phyloP scores from a whole-genome alignment of 306 rosid genomes.

The Crataegus laevigata region DNA sequence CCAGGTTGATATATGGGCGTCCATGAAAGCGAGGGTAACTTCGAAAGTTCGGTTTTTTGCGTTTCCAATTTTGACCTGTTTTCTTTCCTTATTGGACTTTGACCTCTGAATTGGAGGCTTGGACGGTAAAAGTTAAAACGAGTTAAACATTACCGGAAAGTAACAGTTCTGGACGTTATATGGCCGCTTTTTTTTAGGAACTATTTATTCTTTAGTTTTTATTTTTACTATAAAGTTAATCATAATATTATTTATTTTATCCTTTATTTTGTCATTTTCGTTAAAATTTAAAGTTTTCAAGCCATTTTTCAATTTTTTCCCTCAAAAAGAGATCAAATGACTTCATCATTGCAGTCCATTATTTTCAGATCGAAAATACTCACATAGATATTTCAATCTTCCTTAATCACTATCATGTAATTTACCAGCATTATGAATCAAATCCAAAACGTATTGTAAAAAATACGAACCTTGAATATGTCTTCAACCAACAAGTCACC shows the following conservation, averaged over 20 bases:
- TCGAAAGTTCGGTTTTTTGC: not conserved
- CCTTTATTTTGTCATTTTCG: no score
- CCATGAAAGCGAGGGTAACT: not conserved
- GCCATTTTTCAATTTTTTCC: no score
- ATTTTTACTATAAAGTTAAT: no score
- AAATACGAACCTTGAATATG: rapidly evolving
- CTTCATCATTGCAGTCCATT: rapidly evolving
- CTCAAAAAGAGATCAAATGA: no score
- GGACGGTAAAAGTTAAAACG: not conserved
- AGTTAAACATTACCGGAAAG: not conserved
- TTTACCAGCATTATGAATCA: rapidly evolving
- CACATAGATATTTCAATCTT: rapidly evolving
- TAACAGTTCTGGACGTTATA: not conserved
- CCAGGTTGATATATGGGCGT: not conserved
- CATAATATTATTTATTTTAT: no score
- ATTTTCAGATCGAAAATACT: no score
- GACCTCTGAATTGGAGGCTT: not conserved
- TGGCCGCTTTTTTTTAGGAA: not conserved
- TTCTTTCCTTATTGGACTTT: not conserved
- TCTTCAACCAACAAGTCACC: no score
- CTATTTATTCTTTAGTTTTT: no score
- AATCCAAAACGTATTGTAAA: rapidly evolving
- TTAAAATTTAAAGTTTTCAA: no score
- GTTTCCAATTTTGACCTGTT: not conserved
- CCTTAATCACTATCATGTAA: no score